Conservation (phyloP, 2,329 filamentous ascomycete species). For the Piedraia hortae region DNA sequence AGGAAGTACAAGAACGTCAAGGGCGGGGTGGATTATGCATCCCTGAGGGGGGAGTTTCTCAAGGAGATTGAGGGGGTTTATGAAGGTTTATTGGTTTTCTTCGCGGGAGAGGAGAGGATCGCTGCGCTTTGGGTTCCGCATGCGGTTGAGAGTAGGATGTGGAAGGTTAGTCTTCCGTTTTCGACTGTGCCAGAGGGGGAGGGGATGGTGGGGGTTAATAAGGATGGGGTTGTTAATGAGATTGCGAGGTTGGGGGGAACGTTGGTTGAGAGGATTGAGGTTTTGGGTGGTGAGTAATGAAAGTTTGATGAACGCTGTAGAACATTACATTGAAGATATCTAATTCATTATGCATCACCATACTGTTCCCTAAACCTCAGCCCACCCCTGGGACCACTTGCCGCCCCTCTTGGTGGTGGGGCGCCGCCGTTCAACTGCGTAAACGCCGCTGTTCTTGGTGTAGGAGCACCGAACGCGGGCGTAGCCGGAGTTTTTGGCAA, state of each 20-base stretch:
- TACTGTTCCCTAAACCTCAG: conserved; percentile 10
- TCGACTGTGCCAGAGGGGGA: conserved; percentile 30
- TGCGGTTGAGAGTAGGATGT: conserved; percentile 23
- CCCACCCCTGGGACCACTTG: conserved; percentile 1
- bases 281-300: too few species aligned
- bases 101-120: conserved; percentile 38
- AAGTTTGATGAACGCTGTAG: too few species aligned
- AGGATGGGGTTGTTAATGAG: conserved; percentile 38
- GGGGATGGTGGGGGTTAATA: conserved; percentile 30
- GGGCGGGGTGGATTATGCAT: conserved; percentile 39
- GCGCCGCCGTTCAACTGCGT: conserved; percentile 22
- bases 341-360: too few species aligned
- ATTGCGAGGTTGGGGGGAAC: conserved; percentile 34
- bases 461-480: conserved; percentile 20
- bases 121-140: conserved; percentile 38
- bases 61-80: conserved; percentile 40
- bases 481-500: conserved; percentile 20
- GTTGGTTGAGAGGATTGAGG: conserved; percentile 41
- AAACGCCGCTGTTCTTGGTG: conserved; percentile 41
- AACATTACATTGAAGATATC: too few species aligned
- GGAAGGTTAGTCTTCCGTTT: conserved; percentile 44
- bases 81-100: conserved; percentile 46
- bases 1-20: conserved; percentile 13
- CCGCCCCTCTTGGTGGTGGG: conserved; percentile 1
- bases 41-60: conserved; percentile 41